Percentiles rank a stretch among this genome's conserved stretches.
These are phyloP conservation scores for Anthracocystis setariae DNA, from an alignment of 1,284 basidiomycete species.

Conservation along the genomic window DNA sequence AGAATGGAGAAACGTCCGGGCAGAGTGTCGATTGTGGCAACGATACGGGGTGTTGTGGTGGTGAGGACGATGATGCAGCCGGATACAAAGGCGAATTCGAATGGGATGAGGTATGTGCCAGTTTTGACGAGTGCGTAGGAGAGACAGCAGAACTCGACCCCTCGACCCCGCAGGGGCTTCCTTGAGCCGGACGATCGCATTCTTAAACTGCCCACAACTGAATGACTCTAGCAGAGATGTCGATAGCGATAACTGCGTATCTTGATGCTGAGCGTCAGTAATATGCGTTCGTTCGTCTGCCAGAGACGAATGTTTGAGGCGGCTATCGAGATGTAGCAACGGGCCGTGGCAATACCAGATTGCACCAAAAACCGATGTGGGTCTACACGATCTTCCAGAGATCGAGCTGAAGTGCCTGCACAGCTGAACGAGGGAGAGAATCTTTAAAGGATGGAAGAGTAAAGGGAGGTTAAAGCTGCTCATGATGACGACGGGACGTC, in stretches of 20 bases:
- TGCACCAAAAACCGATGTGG: conserved; percentile 6
- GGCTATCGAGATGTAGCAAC: neutral
- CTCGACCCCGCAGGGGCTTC: conserved; percentile 12
- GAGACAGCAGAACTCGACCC: conserved; percentile 48
- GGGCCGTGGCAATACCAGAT: conserved; percentile 28
- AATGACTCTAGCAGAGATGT: too few species aligned
- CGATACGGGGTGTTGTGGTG: conserved; percentile 38
- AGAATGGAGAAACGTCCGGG: conserved; percentile 24
- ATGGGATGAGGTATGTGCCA: conserved; percentile 45
- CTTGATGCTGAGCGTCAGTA: conserved; percentile 1
- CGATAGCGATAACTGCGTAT: neutral
- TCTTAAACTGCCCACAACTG: neutral
- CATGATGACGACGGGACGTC: neutral
- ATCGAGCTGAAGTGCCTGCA: conserved; percentile 6
- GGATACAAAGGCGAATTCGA: conserved; percentile 48
- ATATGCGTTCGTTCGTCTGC: conserved; percentile 6
- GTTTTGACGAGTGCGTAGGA: conserved; percentile 48
- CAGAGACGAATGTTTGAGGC: conserved; percentile 18
- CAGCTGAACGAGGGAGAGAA: neutral
- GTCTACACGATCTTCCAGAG: conserved; percentile 27
- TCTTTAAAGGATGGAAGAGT: conserved; percentile 2
- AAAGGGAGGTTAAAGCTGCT: neutral
- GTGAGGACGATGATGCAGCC: conserved; percentile 42
- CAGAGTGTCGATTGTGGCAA: conserved; percentile 37
- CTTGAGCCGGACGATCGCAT: conserved; percentile 4